phyloP scores from a whole-genome alignment of 164 flowering plant genomes.

The Houttuynia cordata region DNA sequence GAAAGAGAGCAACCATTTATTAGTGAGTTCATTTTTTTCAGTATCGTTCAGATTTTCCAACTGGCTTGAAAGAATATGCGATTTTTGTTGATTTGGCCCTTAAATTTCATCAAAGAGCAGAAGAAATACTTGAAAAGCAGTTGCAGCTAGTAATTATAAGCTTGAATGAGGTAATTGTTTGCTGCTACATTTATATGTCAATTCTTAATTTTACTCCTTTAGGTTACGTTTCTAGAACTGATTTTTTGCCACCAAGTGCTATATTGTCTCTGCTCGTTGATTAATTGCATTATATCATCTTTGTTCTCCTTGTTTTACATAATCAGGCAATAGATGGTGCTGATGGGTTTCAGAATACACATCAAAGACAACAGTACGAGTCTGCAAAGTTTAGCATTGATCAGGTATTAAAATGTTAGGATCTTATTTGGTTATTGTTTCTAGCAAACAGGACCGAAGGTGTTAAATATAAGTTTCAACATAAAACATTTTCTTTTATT shows the following conservation, averaged over 20 bases:
- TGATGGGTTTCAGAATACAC: conserved; percentile 98
- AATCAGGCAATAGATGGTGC: conserved; percentile 87
- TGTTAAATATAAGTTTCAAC: neutral
- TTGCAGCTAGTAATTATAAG: conserved; percentile 51
- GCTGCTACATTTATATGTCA: neutral
- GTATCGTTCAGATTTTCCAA: conserved; percentile 75
- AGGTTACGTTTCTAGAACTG: too few relatives aligned
- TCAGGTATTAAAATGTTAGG: conserved; percentile 41
- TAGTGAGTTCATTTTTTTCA: conserved; percentile 24
- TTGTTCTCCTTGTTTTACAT: neutral
- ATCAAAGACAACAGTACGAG: conserved; percentile 59
- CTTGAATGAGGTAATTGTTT: conserved; percentile 60
- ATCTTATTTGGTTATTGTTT: neutral
- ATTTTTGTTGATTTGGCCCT: conserved; percentile 83
- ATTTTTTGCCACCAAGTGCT: too few relatives aligned
- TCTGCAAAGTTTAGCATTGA: conserved; percentile 84
- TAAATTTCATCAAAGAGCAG: conserved; percentile 63
- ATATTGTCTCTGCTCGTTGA: too few relatives aligned
- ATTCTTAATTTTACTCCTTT: too few relatives aligned
- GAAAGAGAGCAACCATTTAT: too few relatives aligned
- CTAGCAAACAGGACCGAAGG: neutral
- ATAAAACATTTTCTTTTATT: too few relatives aligned
- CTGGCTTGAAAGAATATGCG: conserved; percentile 56
- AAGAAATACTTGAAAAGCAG: conserved; percentile 63
- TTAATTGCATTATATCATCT: too few relatives aligned